Evolutionary conservation across 441 rosid genomes (phyloP).

Genomic region (Aquilaria agallochum): DNA sequence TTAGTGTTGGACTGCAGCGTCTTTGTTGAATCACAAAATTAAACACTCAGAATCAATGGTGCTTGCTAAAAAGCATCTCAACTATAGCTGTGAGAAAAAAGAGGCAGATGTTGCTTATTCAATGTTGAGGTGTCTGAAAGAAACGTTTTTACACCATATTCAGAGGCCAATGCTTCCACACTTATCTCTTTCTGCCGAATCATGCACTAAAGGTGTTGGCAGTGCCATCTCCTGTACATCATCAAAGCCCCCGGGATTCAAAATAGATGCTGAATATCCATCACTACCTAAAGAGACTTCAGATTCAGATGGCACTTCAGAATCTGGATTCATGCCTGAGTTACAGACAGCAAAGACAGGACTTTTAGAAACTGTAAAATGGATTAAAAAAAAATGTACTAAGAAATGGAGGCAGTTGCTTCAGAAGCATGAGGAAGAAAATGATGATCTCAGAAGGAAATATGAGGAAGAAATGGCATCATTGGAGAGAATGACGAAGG

Average conservation of each 20-base stretch:
- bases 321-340: slow-evolving; percentile 18
- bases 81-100: slow-evolving; percentile 59
- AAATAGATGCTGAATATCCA: slow-evolving; percentile 23
- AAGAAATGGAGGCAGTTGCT: slow-evolving; percentile 40
- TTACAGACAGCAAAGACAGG: slow-evolving; percentile 34
- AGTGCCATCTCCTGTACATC: slow-evolving; percentile 21
- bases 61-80: slow-evolving; percentile 58
- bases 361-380: slow-evolving; percentile 38
- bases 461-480: slow-evolving; percentile 37
- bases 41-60: slow-evolving; percentile 61
- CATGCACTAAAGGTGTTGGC: slow-evolving; percentile 17
- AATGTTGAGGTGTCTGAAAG: slow-evolving; percentile 55
- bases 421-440: slow-evolving; percentile 38
- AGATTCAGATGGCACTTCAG: slow-evolving; percentile 28
- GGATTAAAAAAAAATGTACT: slow-evolving; percentile 45
- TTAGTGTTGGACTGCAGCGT: slow-evolving; percentile 86
- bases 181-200: slow-evolving; percentile 30
- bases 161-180: slow-evolving; percentile 25
- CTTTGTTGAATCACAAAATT: slow-evolving; percentile 61
- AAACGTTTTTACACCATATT: slow-evolving; percentile 37
- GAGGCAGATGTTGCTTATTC: slow-evolving; percentile 60
- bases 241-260: slow-evolving; percentile 19
- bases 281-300: slow-evolving; percentile 26
- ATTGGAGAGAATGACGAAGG: slow-evolving; percentile 35
- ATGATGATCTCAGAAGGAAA: slow-evolving; percentile 24